Conservation (phyloP, 2,329 filamentous ascomycete species). For the Furcasterigmium furcatum region DNA sequence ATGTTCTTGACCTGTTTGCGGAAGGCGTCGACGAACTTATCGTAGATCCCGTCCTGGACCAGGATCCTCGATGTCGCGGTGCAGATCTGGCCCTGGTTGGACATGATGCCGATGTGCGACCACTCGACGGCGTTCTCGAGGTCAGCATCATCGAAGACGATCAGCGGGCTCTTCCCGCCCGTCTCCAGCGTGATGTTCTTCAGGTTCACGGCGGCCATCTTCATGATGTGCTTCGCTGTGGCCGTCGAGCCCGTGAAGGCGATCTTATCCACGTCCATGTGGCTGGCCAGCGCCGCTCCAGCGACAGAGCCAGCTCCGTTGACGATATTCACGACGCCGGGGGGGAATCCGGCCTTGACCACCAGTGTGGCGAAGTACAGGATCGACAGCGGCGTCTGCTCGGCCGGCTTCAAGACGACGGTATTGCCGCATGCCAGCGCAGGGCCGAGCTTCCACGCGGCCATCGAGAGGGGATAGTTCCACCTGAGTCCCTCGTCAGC, state of each 20-base stretch:
- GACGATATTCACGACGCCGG: slow-evolving; percentile 73
- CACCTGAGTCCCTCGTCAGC: too few relatives aligned
- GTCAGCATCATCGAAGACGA: slow-evolving; percentile 65
- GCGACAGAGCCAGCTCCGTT: slow-evolving; percentile 69
- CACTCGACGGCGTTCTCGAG: slow-evolving; percentile 65
- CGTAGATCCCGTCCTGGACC: slow-evolving; percentile 58
- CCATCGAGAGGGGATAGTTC: slow-evolving; percentile 42
- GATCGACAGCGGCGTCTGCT: slow-evolving; percentile 65
- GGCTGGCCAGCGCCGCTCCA: slow-evolving; percentile 64
- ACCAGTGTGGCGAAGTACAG: slow-evolving; percentile 65
- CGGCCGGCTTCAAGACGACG: slow-evolving; percentile 62
- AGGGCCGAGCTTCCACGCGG: slow-evolving; percentile 75
- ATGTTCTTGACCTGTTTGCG: slow-evolving; percentile 54
- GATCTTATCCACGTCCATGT: slow-evolving; percentile 70
- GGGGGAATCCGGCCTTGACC: slow-evolving; percentile 71
- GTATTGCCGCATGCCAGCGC: slow-evolving; percentile 63
- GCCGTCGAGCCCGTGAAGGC: slow-evolving; percentile 75
- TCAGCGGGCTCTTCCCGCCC: slow-evolving; percentile 62
- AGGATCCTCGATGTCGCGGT: slow-evolving; percentile 62
- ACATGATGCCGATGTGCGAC: slow-evolving; percentile 48
- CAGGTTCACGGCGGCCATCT: slow-evolving; percentile 62
- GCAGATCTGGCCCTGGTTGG: slow-evolving; percentile 63
- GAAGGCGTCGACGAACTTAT: slow-evolving; percentile 63
- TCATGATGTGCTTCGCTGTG: slow-evolving; percentile 74
- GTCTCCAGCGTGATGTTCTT: slow-evolving; percentile 67